Evolutionary conservation across 805 yeast species (phyloP).

Genomic region (Cyberlindnera xishuangbannaensis): DNA sequence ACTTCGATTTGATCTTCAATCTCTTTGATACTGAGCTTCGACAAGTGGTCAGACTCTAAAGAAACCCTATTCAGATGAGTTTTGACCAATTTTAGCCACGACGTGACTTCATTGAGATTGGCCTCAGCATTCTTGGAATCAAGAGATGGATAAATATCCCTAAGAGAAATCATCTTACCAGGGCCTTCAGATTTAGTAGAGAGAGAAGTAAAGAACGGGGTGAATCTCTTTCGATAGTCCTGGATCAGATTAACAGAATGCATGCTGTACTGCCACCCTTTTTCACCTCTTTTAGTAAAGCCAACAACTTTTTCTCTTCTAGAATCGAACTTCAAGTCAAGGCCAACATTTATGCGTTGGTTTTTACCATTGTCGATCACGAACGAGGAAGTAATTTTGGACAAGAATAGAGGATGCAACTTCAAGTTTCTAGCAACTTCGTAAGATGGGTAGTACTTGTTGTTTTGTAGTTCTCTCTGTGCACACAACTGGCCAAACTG

Average conservation of each 20-base stretch:
- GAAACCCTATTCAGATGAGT: constrained; percentile 58
- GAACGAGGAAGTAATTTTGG: constrained; percentile 71
- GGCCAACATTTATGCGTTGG: constrained; percentile 63
- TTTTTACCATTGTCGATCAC: constrained; percentile 50
- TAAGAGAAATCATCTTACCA: constrained; percentile 26
- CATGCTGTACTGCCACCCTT: constrained; percentile 80
- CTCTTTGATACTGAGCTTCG: constrained; percentile 54
- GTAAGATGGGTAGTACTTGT: constrained; percentile 59
- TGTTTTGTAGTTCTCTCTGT: constrained; percentile 45
- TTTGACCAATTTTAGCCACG: constrained; percentile 45
- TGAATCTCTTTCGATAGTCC: constrained; percentile 58
- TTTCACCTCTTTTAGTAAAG: constrained; percentile 58
- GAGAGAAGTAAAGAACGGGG: constrained; percentile 47
- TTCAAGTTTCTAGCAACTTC: constrained; percentile 55
- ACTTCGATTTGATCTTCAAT: constrained; percentile 59
- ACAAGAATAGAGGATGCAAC: constrained; percentile 59
- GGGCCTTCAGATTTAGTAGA: constrained; percentile 22
- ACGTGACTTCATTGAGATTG: constrained; percentile 25
- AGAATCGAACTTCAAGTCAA: constrained; percentile 78
- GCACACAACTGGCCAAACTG: constrained; percentile 58
- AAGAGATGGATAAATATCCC: constrained; percentile 32
- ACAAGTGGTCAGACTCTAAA: constrained; percentile 72
- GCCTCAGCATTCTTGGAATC: constrained; percentile 24
- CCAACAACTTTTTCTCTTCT: constrained; percentile 83
- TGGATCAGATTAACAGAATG: constrained; percentile 62